Evolutionary conservation across 2,329 filamentous ascomycete genomes (phyloP).

Genomic region (Clonostachys rhizophaga): DNA sequence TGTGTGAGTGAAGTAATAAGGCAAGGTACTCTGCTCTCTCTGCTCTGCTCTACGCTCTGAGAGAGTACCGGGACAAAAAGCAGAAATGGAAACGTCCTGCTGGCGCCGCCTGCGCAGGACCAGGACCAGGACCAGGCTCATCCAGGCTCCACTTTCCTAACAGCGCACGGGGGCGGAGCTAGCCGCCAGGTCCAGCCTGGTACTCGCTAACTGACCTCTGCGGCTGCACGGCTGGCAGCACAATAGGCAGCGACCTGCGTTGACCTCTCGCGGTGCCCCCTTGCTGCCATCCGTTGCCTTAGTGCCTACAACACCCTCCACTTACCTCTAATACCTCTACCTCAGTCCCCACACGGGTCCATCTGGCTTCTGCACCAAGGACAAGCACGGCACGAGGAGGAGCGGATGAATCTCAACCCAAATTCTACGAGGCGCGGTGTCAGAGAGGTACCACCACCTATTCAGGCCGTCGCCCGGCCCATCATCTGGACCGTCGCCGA

Average conservation of each 20-base stretch:
- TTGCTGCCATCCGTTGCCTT: too few species aligned
- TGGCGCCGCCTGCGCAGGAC: neutral
- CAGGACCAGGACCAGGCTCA: neutral
- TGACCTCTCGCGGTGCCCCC: too few species aligned
- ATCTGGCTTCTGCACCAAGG: conserved; percentile 30
- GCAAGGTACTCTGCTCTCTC: neutral
- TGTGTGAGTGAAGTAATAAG: neutral
- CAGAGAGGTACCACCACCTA: too few species aligned
- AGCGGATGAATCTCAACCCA: too few species aligned
- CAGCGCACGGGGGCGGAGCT: conserved; percentile 27
- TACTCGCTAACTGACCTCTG: conserved; percentile 13
- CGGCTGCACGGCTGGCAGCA: too few species aligned
- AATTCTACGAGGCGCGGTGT: too few species aligned
- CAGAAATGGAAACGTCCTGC: neutral
- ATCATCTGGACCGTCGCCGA: too few species aligned
- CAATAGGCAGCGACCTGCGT: too few species aligned
- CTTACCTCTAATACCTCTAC: conserved; percentile 17
- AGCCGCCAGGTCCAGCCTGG: conserved; percentile 14
- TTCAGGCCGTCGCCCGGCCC: too few species aligned
- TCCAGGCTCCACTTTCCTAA: conserved; percentile 10
- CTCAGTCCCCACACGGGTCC: conserved; percentile 24
- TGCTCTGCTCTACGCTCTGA: too few species aligned
- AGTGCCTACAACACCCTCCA: conserved; percentile 15
- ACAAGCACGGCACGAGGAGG: neutral
- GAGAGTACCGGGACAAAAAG: neutral